These are phyloP conservation scores for Epichloe gansuensis DNA, from an alignment of 2,329 filamentous ascomycete genomes.

Conservation along the genomic window DNA sequence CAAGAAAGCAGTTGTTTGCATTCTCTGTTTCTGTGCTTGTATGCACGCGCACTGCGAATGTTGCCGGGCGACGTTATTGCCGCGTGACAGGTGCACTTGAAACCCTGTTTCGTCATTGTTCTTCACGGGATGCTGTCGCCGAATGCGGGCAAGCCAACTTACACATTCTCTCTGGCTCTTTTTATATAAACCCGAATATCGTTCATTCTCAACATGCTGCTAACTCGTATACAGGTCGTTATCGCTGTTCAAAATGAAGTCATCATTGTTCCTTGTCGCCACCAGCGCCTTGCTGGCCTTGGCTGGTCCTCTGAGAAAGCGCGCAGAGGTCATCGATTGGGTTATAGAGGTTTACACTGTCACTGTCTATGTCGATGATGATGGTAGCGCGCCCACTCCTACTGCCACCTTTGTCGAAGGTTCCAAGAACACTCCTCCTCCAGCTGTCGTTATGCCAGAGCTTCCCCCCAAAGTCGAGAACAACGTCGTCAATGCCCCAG, in stretches of 20 bases:
- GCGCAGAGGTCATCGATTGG: conserved; percentile 26
- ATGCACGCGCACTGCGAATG: not conserved
- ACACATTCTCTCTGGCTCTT: not conserved
- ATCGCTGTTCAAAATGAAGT: conserved; percentile 29
- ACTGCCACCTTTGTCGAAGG: conserved; percentile 1
- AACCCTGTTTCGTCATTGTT: not conserved
- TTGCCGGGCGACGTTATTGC: not conserved
- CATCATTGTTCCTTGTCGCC: conserved; percentile 31
- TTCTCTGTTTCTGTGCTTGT: not conserved
- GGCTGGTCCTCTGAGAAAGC: conserved; percentile 31
- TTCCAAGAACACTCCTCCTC: conserved; percentile 5
- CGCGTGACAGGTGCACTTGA: not conserved
- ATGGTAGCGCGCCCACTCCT: not conserved
- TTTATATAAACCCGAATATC: not conserved
- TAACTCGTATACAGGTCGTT: not conserved
- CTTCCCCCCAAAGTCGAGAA: not conserved
- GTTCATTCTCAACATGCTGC: not conserved
- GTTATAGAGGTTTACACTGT: conserved; percentile 31
- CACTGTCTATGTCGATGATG: conserved; percentile 32
- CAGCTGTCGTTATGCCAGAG: not conserved
- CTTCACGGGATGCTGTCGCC: not conserved
- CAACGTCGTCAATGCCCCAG: not conserved
- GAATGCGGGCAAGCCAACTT: not conserved
- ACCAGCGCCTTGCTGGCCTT: conserved; percentile 32
- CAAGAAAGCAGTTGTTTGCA: not conserved